A percentile compares a stretch with the other conserved stretches of the same genome.
phyloP scores from a whole-genome alignment of 129 eudicot species.

The Flaveria robusta region DNA sequence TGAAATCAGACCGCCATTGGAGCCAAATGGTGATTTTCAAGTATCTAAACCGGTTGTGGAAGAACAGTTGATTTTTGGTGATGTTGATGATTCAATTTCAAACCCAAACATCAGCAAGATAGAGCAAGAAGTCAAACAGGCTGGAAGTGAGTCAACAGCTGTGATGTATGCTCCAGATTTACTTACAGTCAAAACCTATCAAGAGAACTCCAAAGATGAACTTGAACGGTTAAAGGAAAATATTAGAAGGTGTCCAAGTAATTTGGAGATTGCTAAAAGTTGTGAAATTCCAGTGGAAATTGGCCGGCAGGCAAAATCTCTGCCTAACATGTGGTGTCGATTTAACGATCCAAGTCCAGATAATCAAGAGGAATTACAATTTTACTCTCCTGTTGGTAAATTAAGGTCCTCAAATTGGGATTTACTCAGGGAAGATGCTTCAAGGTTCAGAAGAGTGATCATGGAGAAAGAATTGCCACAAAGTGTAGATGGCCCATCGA shows the following conservation, averaged over 20 bases:
- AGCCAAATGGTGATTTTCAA: constrained; percentile 36
- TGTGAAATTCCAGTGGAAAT: constrained; percentile 36
- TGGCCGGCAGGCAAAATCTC: constrained; percentile 45
- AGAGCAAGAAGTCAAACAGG: constrained; percentile 38
- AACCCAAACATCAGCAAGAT: constrained; percentile 21
- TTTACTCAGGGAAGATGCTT: constrained; percentile 37
- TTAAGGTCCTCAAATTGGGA: constrained; percentile 43
- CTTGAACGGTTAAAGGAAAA: constrained; percentile 25
- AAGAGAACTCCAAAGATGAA: constrained; percentile 30
- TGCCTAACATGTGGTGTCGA: constrained; percentile 54
- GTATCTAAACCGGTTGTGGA: constrained; percentile 45
- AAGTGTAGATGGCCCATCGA: constrained; percentile 22
- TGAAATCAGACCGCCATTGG: constrained; percentile 25
- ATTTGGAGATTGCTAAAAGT: constrained; percentile 43
- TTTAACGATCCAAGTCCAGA: constrained; percentile 28
- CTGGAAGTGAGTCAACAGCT: constrained; percentile 30
- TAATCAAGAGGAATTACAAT: constrained; percentile 32
- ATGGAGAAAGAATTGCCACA: constrained; percentile 29
- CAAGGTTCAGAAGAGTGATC: constrained; percentile 23
- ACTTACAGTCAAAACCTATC: constrained; percentile 30
- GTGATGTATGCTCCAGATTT: constrained; percentile 18
- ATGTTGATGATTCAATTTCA: constrained; percentile 48
- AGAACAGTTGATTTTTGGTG: constrained; percentile 68
- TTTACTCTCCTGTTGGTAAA: constrained; percentile 47
- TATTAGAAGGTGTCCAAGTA: constrained; percentile 40